Percentiles rank a stretch among this genome's conserved stretches.
Conservation (phyloP, 2,329 filamentous ascomycete genomes). For the Coniochaeta sp. region DNA sequence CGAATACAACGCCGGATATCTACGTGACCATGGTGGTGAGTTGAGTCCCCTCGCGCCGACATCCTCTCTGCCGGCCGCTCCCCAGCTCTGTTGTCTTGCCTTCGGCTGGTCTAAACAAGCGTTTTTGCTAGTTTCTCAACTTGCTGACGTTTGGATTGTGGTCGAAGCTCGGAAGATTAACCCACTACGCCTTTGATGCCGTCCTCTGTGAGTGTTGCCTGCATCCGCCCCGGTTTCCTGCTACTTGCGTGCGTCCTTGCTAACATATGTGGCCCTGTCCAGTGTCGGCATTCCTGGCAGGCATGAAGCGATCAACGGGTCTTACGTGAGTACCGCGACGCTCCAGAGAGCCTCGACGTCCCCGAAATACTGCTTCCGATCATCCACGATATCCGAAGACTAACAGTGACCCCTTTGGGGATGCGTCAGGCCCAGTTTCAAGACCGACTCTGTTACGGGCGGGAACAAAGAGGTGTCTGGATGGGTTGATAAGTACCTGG, state of each 20-base stretch:
- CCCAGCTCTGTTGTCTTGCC: constrained; percentile 6
- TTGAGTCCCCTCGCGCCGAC: constrained; percentile 3
- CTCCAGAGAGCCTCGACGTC: background rate
- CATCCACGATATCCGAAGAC: constrained; percentile 14
- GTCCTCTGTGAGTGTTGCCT: constrained; percentile 64
- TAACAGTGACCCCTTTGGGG: constrained; percentile 37
- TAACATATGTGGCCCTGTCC: constrained; percentile 11
- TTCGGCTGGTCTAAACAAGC: constrained; percentile 21
- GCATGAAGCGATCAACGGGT: constrained; percentile 94
- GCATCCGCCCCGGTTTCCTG: constrained; percentile 12
- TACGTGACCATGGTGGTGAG: constrained; percentile 12
- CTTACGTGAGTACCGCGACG: constrained; percentile 70
- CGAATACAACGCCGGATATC: background rate
- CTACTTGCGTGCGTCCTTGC: background rate
- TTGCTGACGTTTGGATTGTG: constrained; percentile 62
- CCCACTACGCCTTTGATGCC: constrained; percentile 94
- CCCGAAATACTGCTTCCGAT: constrained; percentile 5
- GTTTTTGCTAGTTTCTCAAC: constrained; percentile 48
- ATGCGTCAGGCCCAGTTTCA: constrained; percentile 65
- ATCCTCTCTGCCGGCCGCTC: background rate
- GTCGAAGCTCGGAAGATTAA: constrained; percentile 82
- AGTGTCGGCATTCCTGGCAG: constrained; percentile 95
- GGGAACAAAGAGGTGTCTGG: constrained; percentile 77
- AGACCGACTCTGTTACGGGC: constrained; percentile 71
- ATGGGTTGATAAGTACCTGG: constrained; percentile 91